These are phyloP conservation scores for Shiraia sp. DNA, from an alignment of 2,329 filamentous ascomycete species.

Conservation along the genomic window DNA sequence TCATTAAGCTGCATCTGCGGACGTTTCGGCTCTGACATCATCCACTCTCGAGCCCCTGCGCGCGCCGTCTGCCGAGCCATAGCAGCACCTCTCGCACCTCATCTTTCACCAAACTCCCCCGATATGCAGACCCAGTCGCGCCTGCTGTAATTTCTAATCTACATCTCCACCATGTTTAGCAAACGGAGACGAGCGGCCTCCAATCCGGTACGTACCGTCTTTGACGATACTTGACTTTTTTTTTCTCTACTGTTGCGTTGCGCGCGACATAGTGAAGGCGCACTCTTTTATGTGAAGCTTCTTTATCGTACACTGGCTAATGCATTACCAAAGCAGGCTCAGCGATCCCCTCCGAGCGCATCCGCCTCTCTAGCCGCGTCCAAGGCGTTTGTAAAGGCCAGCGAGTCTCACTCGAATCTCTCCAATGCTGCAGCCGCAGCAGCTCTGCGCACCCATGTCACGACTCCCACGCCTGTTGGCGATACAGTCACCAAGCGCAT, in stretches of 20 bases:
- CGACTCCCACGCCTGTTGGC: conserved; percentile 76
- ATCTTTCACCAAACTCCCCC: conserved; percentile 8
- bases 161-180: conserved; percentile 41
- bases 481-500: conserved; percentile 88
- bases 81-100: no score
- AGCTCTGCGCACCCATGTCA: conserved; percentile 77
- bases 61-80: conserved; percentile 8
- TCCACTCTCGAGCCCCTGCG: conserved; percentile 15
- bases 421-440: conserved; percentile 86
- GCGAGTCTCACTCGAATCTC: conserved; percentile 66
- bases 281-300: no score
- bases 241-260: no score
- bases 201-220: conserved; percentile 40
- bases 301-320: no score
- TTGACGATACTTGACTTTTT: no score
- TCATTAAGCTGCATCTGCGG: conserved; percentile 3
- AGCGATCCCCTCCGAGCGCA: conserved; percentile 59
- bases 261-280: no score
- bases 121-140: conserved; percentile 29
- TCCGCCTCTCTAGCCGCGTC: conserved; percentile 79
- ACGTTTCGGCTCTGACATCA: conserved; percentile 21
- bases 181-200: conserved; percentile 36
- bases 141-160: conserved; percentile 26
- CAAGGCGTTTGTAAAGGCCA: conserved; percentile 75
- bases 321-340: no score